Percentiles rank a stretch among this genome's conserved stretches.
These are phyloP conservation scores for Termitomyces sp. DNA, from an alignment of 768 basidiomycete genomes.

Conservation along the genomic window DNA sequence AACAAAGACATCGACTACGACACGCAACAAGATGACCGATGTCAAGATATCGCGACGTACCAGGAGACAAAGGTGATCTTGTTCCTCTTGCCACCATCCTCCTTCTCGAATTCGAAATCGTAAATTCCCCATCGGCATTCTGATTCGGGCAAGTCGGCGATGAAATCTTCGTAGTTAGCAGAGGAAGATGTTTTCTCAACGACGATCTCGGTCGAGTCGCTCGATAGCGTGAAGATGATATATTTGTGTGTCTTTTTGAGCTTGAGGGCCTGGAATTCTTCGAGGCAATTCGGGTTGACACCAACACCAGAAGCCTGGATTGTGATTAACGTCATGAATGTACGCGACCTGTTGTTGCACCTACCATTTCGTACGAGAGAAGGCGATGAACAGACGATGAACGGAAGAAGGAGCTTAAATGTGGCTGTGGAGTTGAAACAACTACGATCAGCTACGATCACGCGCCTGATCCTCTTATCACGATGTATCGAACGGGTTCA, in stretches of 20 bases:
- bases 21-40: background rate
- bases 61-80: conserved; percentile 85
- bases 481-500: conserved; percentile 2
- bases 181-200: conserved; percentile 61
- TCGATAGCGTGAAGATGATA: conserved; percentile 74
- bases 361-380: conserved; percentile 25
- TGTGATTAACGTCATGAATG: conserved; percentile 3
- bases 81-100: conserved; percentile 73
- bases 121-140: conserved; percentile 91
- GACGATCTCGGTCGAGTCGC: conserved; percentile 64
- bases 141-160: conserved; percentile 64
- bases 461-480: conserved; percentile 15
- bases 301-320: conserved; percentile 62
- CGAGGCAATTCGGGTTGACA: conserved; percentile 55
- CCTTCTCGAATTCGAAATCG: conserved; percentile 81
- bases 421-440: conserved; percentile 21
- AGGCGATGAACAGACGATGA: conserved; percentile 11
- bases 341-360: background rate
- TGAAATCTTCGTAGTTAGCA: conserved; percentile 66
- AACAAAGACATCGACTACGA: background rate
- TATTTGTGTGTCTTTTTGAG: conserved; percentile 75
- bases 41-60: conserved; percentile 44
- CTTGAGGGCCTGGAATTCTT: conserved; percentile 67
- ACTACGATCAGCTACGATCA: conserved; percentile 19
- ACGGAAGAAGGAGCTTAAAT: conserved; percentile 21